Percentiles rank a stretch among this genome's conserved stretches.
These are phyloP conservation scores for Cymodocea nodosa DNA, from an alignment of 116 monocot genomes.

Conservation along the genomic window DNA sequence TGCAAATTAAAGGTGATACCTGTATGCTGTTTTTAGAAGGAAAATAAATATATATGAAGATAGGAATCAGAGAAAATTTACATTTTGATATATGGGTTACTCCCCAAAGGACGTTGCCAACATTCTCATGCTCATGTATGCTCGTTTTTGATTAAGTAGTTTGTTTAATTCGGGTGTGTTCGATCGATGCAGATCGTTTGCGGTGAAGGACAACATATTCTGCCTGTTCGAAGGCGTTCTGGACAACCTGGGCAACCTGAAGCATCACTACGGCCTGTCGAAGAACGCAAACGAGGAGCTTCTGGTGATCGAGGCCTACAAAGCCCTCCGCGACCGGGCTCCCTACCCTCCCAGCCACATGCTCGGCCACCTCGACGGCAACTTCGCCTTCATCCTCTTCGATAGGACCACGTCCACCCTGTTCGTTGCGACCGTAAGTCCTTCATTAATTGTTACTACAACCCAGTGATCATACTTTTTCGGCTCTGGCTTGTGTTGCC, in stretches of 20 bases:
- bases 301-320: slow-evolving; percentile 88
- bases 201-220: slow-evolving; percentile 91
- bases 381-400: slow-evolving; percentile 71
- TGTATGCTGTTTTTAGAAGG: too few species aligned
- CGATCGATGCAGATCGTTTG: slow-evolving; percentile 54
- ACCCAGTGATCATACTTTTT: too few species aligned
- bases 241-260: slow-evolving; percentile 61
- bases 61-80: too few species aligned
- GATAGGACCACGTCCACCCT: slow-evolving; percentile 57
- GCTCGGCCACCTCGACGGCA: slow-evolving; percentile 69
- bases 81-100: too few species aligned
- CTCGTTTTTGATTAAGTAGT: too few species aligned
- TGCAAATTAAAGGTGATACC: too few species aligned
- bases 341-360: slow-evolving; percentile 82
- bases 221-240: slow-evolving; percentile 78
- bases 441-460: not conserved
- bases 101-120: too few species aligned
- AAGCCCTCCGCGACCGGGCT: slow-evolving; percentile 82
- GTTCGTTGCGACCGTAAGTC: slow-evolving; percentile 71
- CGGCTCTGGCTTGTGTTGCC: too few species aligned
- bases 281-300: slow-evolving; percentile 73
- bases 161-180: too few species aligned
- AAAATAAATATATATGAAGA: too few species aligned
- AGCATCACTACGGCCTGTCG: slow-evolving; percentile 56
- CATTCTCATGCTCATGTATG: not conserved